Evolutionary conservation across 805 yeast species (phyloP).

Genomic region (Danielozyma ontarioensis): DNA sequence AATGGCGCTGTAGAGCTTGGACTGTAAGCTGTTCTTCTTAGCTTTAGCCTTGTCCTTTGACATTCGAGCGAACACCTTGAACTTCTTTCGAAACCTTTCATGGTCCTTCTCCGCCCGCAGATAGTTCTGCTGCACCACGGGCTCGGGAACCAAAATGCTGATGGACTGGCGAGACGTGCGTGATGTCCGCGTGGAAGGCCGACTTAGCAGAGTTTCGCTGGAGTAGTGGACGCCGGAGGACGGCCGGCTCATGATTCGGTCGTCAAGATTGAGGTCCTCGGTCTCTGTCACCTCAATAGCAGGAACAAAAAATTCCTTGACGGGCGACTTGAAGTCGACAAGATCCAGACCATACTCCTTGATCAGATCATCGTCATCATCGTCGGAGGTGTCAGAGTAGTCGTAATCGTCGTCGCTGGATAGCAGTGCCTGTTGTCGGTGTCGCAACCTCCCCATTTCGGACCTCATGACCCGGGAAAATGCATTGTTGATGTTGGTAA

Average conservation of each 20-base stretch:
- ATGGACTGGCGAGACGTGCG: too few species aligned
- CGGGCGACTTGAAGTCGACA: too few species aligned
- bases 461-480: not conserved
- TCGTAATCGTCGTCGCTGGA: too few species aligned
- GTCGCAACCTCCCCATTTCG: not conserved
- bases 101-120: constrained; percentile 8
- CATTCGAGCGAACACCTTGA: constrained; percentile 18
- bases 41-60: constrained; percentile 19
- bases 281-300: too few species aligned
- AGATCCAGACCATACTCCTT: not conserved
- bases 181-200: not conserved
- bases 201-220: not conserved
- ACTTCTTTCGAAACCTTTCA: constrained; percentile 9
- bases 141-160: constrained; percentile 18
- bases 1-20: constrained; percentile 11
- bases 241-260: not conserved
- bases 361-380: not conserved
- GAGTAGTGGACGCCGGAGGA: not conserved
- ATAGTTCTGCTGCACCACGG: constrained; percentile 12
- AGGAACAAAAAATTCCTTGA: too few species aligned
- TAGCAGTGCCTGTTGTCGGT: not conserved
- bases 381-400: not conserved
- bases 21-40: constrained; percentile 10
- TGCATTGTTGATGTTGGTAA: not conserved
- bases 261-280: too few species aligned